These are phyloP conservation scores for Cryptococcus sp. DNA, from an alignment of 1,284 basidiomycete species.

Conservation along the genomic window DNA sequence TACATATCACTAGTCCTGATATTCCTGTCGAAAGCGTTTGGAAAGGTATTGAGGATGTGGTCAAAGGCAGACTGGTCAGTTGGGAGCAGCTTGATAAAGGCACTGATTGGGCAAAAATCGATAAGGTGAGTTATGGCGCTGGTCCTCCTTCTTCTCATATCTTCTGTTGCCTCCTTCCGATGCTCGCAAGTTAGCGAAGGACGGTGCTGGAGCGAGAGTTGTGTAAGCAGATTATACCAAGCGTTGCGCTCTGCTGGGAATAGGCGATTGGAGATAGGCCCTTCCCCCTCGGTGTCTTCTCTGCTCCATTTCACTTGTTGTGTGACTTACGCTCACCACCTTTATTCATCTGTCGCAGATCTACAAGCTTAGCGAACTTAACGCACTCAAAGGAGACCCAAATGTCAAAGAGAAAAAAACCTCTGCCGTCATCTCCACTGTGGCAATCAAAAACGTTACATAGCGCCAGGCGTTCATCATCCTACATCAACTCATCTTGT, in stretches of 20 bases:
- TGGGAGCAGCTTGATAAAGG: conserved; percentile 21
- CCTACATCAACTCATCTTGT: too few relatives aligned
- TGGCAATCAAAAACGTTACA: conserved; percentile 75
- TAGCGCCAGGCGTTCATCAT: conserved; percentile 13
- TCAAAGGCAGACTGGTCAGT: conserved; percentile 28
- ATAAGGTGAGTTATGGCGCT: conserved; percentile 61
- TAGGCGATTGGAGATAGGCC: too few relatives aligned
- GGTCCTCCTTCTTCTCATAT: too few relatives aligned
- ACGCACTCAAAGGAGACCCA: conserved; percentile 40
- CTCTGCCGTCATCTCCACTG: conserved; percentile 69
- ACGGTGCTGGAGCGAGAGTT: too few relatives aligned
- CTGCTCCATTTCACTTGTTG: neutral
- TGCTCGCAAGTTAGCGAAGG: too few relatives aligned
- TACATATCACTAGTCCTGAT: conserved; percentile 63
- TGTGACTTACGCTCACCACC: neutral
- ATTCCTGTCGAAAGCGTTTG: conserved; percentile 29
- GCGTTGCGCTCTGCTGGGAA: too few relatives aligned
- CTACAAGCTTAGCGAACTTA: conserved; percentile 67
- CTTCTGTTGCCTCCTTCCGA: too few relatives aligned
- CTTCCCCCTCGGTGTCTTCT: too few relatives aligned
- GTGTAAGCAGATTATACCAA: too few relatives aligned
- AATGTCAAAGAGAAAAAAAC: conserved; percentile 57
- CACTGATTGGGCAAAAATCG: conserved; percentile 70
- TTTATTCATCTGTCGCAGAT: conserved; percentile 56
- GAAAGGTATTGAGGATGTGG: conserved; percentile 55